Conservation (phyloP, 306 rosid genomes). For the Rosa persica region DNA sequence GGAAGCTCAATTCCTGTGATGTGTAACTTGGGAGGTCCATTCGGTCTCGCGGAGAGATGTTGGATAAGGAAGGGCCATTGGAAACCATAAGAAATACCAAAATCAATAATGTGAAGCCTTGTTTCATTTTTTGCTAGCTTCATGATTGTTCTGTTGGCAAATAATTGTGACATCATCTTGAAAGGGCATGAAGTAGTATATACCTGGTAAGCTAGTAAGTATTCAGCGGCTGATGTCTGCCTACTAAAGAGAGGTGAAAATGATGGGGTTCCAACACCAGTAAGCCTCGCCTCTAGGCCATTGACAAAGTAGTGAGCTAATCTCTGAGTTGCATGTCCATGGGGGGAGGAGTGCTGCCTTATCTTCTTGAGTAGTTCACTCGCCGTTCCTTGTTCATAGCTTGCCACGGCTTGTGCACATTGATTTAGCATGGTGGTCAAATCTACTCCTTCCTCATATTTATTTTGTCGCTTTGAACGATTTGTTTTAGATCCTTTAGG, state of each 20-base stretch:
- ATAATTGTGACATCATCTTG: slow-evolving; percentile 15
- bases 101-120: slow-evolving; percentile 39
- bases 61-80: slow-evolving; percentile 51
- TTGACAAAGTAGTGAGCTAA: slow-evolving; percentile 43
- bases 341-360: slow-evolving; percentile 29
- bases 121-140: slow-evolving; percentile 21
- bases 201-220: slow-evolving; percentile 25
- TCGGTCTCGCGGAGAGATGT: slow-evolving; percentile 24
- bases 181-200: slow-evolving; percentile 36
- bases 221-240: slow-evolving; percentile 28
- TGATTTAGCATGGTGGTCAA: slow-evolving; percentile 33
- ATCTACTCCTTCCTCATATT: slow-evolving; percentile 26
- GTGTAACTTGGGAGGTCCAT: slow-evolving; percentile 39
- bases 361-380: slow-evolving; percentile 27
- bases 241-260: slow-evolving; percentile 18
- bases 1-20: slow-evolving; percentile 46
- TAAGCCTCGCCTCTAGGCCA: slow-evolving; percentile 39
- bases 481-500: slow-evolving; percentile 13
- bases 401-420: slow-evolving; percentile 41
- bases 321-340: slow-evolving; percentile 38
- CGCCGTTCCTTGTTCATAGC: slow-evolving; percentile 24
- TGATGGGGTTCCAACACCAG: slow-evolving; percentile 18
- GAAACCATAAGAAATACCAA: slow-evolving; percentile 41
- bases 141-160: slow-evolving; percentile 32
- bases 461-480: slow-evolving; percentile 6